These are phyloP conservation scores for Aspergillus fumigatiaffinis DNA, from an alignment of 2,329 filamentous ascomycete genomes.

Conservation along the genomic window DNA sequence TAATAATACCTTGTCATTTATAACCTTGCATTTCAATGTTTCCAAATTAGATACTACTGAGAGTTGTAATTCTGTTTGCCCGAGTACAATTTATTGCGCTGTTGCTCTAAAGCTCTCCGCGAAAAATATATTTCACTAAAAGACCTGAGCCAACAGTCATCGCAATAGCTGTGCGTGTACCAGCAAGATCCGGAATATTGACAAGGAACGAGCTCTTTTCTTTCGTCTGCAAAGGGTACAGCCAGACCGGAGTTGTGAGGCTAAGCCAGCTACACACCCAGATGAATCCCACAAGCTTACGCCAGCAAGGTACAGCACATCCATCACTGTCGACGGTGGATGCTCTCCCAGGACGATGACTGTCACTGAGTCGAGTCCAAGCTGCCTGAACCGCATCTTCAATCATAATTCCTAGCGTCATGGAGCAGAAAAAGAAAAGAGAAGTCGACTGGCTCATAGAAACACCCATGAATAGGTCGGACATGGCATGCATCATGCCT, in stretches of 20 bases:
- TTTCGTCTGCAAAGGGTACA: neutral
- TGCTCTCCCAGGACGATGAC: neutral
- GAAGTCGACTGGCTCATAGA: conserved; percentile 13
- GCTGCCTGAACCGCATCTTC: conserved; percentile 25
- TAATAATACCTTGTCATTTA: neutral
- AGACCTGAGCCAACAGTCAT: neutral
- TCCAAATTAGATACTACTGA: neutral
- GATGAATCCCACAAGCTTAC: neutral
- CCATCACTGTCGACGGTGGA: neutral
- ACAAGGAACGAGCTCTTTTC: neutral
- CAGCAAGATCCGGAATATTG: neutral
- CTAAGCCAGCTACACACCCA: neutral
- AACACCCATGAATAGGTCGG: conserved; percentile 14
- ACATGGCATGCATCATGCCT: conserved; percentile 18
- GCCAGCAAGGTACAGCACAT: neutral
- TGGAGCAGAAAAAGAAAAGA: conserved; percentile 21
- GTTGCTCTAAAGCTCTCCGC: neutral
- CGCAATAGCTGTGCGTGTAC: neutral
- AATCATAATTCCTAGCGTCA: conserved; percentile 23
- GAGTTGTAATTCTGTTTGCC: neutral
- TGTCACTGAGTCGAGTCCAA: conserved; percentile 6
- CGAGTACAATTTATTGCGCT: neutral
- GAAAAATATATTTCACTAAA: neutral
- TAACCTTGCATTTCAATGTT: neutral
- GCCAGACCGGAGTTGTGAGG: neutral